Evolutionary conservation across 176 grass and related monocot genomes (phyloP).

Genomic region (Ampelocalamus luodianensis): DNA sequence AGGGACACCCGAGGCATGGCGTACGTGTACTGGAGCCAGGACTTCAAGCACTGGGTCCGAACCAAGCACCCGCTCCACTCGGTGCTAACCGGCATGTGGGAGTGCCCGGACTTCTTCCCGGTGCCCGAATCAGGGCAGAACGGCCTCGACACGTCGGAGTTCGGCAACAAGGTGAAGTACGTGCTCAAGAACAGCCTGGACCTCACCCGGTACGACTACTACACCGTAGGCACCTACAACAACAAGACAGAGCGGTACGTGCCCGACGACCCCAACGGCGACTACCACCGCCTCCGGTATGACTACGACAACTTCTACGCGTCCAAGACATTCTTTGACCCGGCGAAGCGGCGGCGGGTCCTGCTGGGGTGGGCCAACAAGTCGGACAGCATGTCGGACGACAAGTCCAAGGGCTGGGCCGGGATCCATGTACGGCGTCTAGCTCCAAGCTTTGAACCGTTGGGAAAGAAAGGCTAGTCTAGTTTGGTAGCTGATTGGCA

Average conservation of each 20-base stretch:
- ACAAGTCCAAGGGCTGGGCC: slow-evolving; percentile 58
- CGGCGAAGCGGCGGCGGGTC: slow-evolving; percentile 51
- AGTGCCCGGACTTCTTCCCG: too few species aligned
- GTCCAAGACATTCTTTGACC: slow-evolving; percentile 73
- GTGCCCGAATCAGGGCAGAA: not conserved
- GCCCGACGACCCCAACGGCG: slow-evolving; percentile 32
- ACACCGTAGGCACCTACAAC: slow-evolving; percentile 17
- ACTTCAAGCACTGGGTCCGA: slow-evolving; percentile 55
- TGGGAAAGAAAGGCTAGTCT: not conserved
- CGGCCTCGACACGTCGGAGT: slow-evolving; percentile 40
- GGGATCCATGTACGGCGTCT: slow-evolving; percentile 56
- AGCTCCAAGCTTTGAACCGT: not conserved
- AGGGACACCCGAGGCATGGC: not conserved
- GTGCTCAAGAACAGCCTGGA: slow-evolving; percentile 62
- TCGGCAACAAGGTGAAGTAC: slow-evolving; percentile 26
- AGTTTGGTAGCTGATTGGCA: not conserved
- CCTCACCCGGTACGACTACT: slow-evolving; percentile 11
- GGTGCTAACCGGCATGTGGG: not conserved
- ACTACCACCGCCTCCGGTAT: slow-evolving; percentile 43
- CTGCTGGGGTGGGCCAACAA: slow-evolving; percentile 70
- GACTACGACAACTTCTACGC: slow-evolving; percentile 88
- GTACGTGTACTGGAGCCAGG: slow-evolving; percentile 52
- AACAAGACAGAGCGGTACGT: slow-evolving; percentile 36
- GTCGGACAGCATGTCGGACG: slow-evolving; percentile 40
- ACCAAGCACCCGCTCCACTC: slow-evolving; percentile 56